A percentile compares a stretch with the other conserved stretches of the same genome.
phyloP scores from a whole-genome alignment of 257 asterid species.

The Coffea eugenioides region DNA sequence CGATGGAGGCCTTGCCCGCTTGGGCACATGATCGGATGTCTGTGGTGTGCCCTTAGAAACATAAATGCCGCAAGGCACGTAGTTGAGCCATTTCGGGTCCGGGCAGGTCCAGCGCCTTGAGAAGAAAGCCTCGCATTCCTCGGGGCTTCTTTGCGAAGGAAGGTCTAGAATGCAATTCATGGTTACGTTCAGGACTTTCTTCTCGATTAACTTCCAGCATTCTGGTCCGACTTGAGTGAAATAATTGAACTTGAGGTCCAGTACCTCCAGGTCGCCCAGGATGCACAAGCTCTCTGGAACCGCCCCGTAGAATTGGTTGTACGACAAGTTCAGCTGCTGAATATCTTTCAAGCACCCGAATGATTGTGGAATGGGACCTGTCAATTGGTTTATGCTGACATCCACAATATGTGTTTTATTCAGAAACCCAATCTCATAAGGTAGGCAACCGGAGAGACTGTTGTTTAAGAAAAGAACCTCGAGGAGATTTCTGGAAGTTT shows the following conservation, averaged over 20 bases:
- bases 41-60: background rate
- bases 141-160: slow-evolving; percentile 39
- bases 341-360: slow-evolving; percentile 49
- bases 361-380: slow-evolving; percentile 63
- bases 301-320: slow-evolving; percentile 46
- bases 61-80: slow-evolving; percentile 36
- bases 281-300: slow-evolving; percentile 64
- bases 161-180: slow-evolving; percentile 63
- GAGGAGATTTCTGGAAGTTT: slow-evolving; percentile 22
- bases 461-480: slow-evolving; percentile 50
- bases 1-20: slow-evolving; percentile 18
- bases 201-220: slow-evolving; percentile 47
- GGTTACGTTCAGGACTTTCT: slow-evolving; percentile 38
- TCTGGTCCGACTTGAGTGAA: slow-evolving; percentile 61
- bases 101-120: slow-evolving; percentile 33
- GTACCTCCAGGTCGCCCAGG: slow-evolving; percentile 14
- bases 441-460: slow-evolving; percentile 58
- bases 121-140: slow-evolving; percentile 46
- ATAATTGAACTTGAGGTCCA: slow-evolving; percentile 44
- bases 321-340: slow-evolving; percentile 31
- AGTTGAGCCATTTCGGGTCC: slow-evolving; percentile 22
- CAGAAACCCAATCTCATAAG: slow-evolving; percentile 53
- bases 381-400: slow-evolving; percentile 49
- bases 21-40: background rate
- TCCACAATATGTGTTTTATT: slow-evolving; percentile 36